phyloP scores from a whole-genome alignment of 306 rosid genomes.

The Spatholobus suberectus region DNA sequence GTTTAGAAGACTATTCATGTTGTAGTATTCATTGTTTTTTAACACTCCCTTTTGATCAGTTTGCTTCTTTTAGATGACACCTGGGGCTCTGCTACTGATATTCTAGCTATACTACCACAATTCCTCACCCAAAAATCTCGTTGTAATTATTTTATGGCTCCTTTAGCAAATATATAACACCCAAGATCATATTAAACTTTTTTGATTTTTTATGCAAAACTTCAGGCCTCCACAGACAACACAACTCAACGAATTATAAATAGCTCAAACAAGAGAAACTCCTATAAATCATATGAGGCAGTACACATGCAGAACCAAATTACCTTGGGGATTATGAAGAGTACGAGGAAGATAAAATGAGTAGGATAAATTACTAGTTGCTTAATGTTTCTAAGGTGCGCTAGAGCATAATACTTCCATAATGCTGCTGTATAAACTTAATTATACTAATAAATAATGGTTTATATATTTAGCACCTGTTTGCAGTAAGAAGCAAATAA shows the following conservation, averaged over 20 bases:
- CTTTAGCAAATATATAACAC: not conserved
- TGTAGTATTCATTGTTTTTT: not conserved
- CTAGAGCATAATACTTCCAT: not conserved
- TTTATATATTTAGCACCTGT: not conserved
- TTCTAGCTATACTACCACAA: not conserved
- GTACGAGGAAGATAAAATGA: not conserved
- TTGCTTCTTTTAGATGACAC: not conserved
- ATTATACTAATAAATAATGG: not conserved
- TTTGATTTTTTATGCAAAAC: not conserved
- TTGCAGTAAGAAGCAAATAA: not conserved
- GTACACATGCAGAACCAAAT: not conserved
- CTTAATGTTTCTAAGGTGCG: not conserved
- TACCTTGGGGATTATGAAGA: not conserved
- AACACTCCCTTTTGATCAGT: not conserved
- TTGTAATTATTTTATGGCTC: not conserved
- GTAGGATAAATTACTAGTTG: not conserved
- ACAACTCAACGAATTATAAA: not conserved
- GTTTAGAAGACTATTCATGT: not conserved
- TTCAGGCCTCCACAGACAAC: not conserved
- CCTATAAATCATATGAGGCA: not conserved
- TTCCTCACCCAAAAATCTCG: not conserved
- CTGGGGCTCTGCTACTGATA: not conserved
- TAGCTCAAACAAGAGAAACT: not conserved
- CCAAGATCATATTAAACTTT: not conserved
- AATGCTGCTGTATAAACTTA: not conserved